phyloP scores from a whole-genome alignment of 2,329 filamentous ascomycete genomes.

The Thielaviopsis ethacetica region DNA sequence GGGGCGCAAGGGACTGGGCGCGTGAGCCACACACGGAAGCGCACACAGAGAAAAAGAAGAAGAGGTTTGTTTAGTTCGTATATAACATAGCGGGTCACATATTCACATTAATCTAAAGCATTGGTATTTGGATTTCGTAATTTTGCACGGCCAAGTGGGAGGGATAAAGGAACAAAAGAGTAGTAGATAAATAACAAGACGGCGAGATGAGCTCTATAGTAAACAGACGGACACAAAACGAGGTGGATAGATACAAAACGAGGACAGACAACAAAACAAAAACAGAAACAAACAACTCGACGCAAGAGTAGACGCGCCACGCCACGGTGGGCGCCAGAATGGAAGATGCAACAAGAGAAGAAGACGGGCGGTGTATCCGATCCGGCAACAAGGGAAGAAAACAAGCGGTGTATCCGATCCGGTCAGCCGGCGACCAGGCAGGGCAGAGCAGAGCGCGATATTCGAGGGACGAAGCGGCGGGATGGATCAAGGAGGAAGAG shows the following conservation, averaged over 20 bases:
- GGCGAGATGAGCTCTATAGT: neutral
- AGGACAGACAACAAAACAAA: slow-evolving; percentile 13
- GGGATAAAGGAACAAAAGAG: neutral
- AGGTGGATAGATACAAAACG: neutral
- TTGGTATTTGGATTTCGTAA: too few species aligned
- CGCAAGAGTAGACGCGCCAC: neutral
- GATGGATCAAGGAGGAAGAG: neutral
- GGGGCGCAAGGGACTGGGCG: slow-evolving; percentile 5
- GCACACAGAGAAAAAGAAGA: neutral
- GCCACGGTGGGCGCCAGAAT: too few species aligned
- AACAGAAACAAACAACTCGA: neutral
- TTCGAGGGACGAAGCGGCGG: neutral
- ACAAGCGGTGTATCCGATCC: too few species aligned
- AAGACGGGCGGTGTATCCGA: too few species aligned
- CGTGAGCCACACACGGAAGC: neutral
- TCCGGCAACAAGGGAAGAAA: too few species aligned
- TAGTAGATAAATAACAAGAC: slow-evolving; percentile 5
- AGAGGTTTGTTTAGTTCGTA: neutral
- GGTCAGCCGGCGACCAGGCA: too few species aligned
- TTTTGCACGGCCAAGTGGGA: too few species aligned
- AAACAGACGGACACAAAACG: neutral
- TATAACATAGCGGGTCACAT: too few species aligned
- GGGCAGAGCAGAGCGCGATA: too few species aligned
- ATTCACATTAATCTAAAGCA: too few species aligned
- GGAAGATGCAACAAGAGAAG: too few species aligned